phyloP scores from a whole-genome alignment of 208 protist species.

The Leptomonas pyrrhocoris region DNA sequence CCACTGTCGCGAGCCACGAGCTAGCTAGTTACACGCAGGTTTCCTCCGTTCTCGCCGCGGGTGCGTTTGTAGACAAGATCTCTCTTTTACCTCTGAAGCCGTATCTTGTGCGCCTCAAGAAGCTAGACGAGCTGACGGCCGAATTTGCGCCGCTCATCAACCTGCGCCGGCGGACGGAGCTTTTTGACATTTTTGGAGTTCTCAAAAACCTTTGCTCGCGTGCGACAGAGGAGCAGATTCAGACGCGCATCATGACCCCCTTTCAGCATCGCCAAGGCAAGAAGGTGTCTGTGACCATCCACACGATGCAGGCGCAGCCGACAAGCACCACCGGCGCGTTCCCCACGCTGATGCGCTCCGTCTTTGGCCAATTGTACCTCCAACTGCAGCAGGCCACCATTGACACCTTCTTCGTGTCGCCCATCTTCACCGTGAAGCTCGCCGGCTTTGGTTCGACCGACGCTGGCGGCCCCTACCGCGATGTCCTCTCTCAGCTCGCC shows the following conservation, averaged over 20 bases:
- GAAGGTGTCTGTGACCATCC: constrained; percentile 81
- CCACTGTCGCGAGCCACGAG: constrained; percentile 63
- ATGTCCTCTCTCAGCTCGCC: constrained; percentile 87
- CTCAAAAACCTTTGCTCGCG: constrained; percentile 81
- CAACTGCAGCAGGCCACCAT: constrained; percentile 72
- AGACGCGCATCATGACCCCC: constrained; percentile 80
- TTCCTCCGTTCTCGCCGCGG: constrained; percentile 50
- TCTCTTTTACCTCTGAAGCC: constrained; percentile 59
- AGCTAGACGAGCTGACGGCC: constrained; percentile 75
- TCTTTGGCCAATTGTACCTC: constrained; percentile 89
- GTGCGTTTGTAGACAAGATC: constrained; percentile 58
- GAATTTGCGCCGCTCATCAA: constrained; percentile 83
- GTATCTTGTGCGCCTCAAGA: constrained; percentile 68
- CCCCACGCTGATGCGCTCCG: constrained; percentile 74
- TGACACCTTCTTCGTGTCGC: constrained; percentile 82
- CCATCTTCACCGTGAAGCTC: constrained; percentile 90
- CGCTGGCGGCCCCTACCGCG: constrained; percentile 91
- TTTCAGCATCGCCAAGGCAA: constrained; percentile 70
- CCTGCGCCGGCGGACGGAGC: constrained; percentile 68
- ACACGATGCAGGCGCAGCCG: constrained; percentile 84
- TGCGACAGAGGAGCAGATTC: constrained; percentile 74
- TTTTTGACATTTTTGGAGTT: constrained; percentile 80
- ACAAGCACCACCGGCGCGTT: constrained; percentile 57
- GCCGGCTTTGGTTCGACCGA: constrained; percentile 90
- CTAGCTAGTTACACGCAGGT: constrained; percentile 68